Conservation (phyloP, 441 rosid species). For the Euphorbia schlechtendalii region DNA sequence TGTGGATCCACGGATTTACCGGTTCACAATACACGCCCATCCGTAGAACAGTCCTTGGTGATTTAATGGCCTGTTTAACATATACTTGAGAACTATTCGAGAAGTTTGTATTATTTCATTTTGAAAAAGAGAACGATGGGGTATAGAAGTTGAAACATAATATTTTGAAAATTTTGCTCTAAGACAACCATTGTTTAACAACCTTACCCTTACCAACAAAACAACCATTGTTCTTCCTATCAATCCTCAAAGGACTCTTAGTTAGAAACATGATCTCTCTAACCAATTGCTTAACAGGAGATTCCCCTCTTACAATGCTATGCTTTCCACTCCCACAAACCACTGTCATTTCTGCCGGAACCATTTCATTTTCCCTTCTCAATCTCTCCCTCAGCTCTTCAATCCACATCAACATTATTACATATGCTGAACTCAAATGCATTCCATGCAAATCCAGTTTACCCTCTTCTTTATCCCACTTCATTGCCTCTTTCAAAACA, state of each 20-base stretch:
- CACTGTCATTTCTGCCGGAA: slow-evolving; percentile 55
- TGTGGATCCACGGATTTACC: too few relatives aligned
- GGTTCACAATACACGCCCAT: too few relatives aligned
- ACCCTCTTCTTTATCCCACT: slow-evolving; percentile 43
- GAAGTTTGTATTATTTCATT: too few relatives aligned
- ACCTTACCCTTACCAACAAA: slow-evolving; percentile 64
- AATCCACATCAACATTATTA: slow-evolving; percentile 68
- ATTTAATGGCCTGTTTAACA: too few relatives aligned
- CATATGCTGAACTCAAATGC: slow-evolving; percentile 62
- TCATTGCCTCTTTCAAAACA: slow-evolving; percentile 47
- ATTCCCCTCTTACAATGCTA: slow-evolving; percentile 58
- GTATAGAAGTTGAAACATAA: too few relatives aligned
- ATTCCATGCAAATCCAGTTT: slow-evolving; percentile 87
- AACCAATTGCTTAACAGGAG: slow-evolving; percentile 53
- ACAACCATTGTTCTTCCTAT: slow-evolving; percentile 68
- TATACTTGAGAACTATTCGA: too few relatives aligned
- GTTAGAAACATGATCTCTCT: slow-evolving; percentile 44
- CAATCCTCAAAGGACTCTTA: slow-evolving; percentile 56
- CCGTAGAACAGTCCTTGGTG: too few relatives aligned
- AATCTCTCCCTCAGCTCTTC: slow-evolving; percentile 49
- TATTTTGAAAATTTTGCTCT: slow-evolving; percentile 26
- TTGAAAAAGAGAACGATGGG: too few relatives aligned
- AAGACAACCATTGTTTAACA: slow-evolving; percentile 54
- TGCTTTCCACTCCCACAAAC: slow-evolving; percentile 75
- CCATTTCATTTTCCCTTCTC: slow-evolving; percentile 19